Evolutionary conservation across 371 early-diverging fungal genomes (phyloP), one percentile per base, ranked within the genome.

Genomic region (Zychaea mexicana): DNA sequence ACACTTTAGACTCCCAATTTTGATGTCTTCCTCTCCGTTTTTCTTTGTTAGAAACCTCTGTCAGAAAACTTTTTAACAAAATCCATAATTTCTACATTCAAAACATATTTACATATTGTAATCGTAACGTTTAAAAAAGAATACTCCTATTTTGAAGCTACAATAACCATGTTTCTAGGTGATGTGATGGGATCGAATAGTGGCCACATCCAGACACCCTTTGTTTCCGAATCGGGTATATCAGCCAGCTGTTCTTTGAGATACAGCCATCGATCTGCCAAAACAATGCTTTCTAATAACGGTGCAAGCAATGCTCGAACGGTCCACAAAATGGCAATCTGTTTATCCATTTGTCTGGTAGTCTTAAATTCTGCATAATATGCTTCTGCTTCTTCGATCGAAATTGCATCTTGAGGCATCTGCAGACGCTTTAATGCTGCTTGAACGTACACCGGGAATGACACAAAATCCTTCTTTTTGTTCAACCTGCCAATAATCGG

Each of bases 271-370:
- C 95, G 84, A 68, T 95, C 95, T 12, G 91, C 69, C 28, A 94
- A 65, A 21, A 95, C 83, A 71, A 94, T 77, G 54, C 89, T 86
- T 67, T 95, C 95, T 53, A 92, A 73, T 7, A 89, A 74, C n/a
- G 88, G 87, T 1, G 89, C 92, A 10, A 93, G 67, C 69, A 94
- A 70, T 0, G 88, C 85, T 53, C 92, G 69, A 45, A 95, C 68
- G 8, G 94, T 91, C 95, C 95, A 95, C 12, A 90, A 83, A 2
- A 86, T 80, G 0, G 90, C 88, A 62, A 94, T 84, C 66, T 88
- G 86, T 57, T 81, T 81, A 22, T 88, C 76, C 32, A 76, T 66
- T 28, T 71, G 68, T 26, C 72, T 70, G 32, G n/a, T n/a, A n/a
- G 59, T 38, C 31, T 77, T 67, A 31, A 62, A 68, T 47, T 74